Conservation (phyloP, 768 basidiomycete species). For the Trametes punicea region DNA sequence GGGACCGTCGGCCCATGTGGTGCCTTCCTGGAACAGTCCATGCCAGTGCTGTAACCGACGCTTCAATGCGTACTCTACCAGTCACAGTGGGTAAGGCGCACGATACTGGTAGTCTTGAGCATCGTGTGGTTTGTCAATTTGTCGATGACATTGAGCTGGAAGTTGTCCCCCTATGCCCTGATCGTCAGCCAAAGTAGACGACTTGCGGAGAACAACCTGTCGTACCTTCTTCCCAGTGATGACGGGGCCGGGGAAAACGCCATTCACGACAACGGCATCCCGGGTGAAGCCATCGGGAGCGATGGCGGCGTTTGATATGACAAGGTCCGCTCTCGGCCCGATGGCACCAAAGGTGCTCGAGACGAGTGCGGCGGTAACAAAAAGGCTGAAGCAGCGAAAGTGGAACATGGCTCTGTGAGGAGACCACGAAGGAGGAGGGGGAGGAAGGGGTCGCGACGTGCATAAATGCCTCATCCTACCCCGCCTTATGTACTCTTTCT, state of each 20-base stretch:
- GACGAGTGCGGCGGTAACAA: background rate
- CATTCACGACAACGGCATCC: slow-evolving; percentile 12
- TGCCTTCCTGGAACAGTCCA: slow-evolving; percentile 39
- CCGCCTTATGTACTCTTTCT: background rate
- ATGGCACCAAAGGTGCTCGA: background rate
- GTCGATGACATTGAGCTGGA: slow-evolving; percentile 11
- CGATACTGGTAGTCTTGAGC: slow-evolving; percentile 11
- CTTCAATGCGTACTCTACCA: background rate
- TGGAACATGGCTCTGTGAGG: background rate
- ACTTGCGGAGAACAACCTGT: too few relatives aligned
- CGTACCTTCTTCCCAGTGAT: slow-evolving; percentile 15
- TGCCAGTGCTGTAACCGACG: slow-evolving; percentile 35
- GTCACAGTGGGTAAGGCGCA: background rate
- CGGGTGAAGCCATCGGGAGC: slow-evolving; percentile 12
- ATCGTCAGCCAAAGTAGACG: background rate
- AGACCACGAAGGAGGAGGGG: background rate
- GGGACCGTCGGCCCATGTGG: slow-evolving; percentile 43
- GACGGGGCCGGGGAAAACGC: slow-evolving; percentile 10
- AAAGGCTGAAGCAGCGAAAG: background rate
- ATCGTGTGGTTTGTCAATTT: slow-evolving; percentile 1
- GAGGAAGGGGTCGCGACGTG: background rate
- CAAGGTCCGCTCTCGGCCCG: slow-evolving; percentile 6
- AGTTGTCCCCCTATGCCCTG: background rate
- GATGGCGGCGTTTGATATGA: slow-evolving; percentile 5
- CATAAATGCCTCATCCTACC: background rate